A percentile compares a stretch with the other conserved stretches of the same genome.
These are phyloP conservation scores for Taiozyma onychis DNA, from an alignment of 1,139 yeast genomes.

Conservation along the genomic window DNA sequence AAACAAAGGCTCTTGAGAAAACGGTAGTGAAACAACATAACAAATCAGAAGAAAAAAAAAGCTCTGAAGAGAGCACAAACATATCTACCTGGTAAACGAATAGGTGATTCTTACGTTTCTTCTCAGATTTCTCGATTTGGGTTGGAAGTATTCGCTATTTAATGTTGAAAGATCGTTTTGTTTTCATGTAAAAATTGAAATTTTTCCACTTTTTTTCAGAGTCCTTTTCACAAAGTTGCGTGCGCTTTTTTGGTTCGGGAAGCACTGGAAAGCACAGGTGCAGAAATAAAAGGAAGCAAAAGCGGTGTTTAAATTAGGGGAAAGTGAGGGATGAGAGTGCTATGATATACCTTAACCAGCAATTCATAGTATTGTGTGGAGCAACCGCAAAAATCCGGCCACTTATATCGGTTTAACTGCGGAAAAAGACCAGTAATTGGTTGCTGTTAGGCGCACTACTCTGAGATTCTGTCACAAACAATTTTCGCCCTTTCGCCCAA, in stretches of 20 bases:
- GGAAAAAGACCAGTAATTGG: neutral
- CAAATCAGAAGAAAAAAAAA: neutral
- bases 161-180: constrained; percentile 1
- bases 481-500: neutral
- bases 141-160: neutral
- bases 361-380: neutral
- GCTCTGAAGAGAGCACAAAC: neutral
- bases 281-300: neutral
- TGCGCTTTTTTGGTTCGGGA: neutral
- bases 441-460: neutral
- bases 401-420: neutral
- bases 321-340: neutral
- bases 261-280: neutral
- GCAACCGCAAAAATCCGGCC: neutral
- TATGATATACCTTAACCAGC: neutral
- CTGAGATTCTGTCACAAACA: neutral
- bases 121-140: neutral
- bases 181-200: neutral
- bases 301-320: neutral
- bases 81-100: neutral
- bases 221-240: constrained; percentile 5
- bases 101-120: neutral
- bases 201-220: constrained; percentile 7
- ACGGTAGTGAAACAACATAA: neutral
- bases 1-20: neutral